Conservation (phyloP, 2,329 filamentous ascomycete species). For the Herpotrichia juniperi region DNA sequence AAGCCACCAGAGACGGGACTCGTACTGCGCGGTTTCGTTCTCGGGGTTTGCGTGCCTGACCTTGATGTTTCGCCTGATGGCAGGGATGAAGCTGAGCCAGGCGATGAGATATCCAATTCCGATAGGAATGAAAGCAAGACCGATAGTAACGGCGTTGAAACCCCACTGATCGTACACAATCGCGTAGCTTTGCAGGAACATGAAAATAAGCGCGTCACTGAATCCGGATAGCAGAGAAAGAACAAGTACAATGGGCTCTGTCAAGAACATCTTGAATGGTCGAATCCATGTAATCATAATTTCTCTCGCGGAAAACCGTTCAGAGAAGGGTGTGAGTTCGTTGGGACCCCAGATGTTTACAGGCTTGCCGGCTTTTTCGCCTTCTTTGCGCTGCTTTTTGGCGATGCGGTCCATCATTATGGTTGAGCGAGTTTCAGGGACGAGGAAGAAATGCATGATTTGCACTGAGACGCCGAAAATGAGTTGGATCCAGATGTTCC, state of each 20-base stretch:
- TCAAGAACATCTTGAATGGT: constrained; percentile 77
- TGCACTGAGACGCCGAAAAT: constrained; percentile 78
- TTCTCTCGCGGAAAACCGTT: constrained; percentile 46
- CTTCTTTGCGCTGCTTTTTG: constrained; percentile 71
- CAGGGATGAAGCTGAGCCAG: constrained; percentile 65
- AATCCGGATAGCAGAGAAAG: constrained; percentile 76
- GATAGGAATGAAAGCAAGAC: constrained; percentile 66
- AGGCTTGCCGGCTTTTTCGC: constrained; percentile 63
- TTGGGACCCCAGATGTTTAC: constrained; percentile 74
- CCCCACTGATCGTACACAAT: constrained; percentile 73
- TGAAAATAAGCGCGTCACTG: constrained; percentile 79
- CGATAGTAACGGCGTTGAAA: constrained; percentile 64
- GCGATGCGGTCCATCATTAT: constrained; percentile 81
- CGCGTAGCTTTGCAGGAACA: constrained; percentile 74
- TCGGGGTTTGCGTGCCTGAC: constrained; percentile 24
- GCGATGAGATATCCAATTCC: constrained; percentile 69
- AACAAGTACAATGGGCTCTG: constrained; percentile 75
- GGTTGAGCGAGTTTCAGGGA: constrained; percentile 79
- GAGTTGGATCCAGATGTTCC: constrained; percentile 85
- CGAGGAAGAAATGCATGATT: constrained; percentile 68
- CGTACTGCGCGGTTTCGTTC: constrained; percentile 35
- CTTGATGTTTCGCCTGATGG: constrained; percentile 48
- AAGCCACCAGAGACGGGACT: constrained; percentile 69
- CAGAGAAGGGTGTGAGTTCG: constrained; percentile 60
- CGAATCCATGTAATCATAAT: constrained; percentile 58